phyloP scores from a whole-genome alignment of 2,329 filamentous ascomycete species.

The Arthrinium phaeospermum region DNA sequence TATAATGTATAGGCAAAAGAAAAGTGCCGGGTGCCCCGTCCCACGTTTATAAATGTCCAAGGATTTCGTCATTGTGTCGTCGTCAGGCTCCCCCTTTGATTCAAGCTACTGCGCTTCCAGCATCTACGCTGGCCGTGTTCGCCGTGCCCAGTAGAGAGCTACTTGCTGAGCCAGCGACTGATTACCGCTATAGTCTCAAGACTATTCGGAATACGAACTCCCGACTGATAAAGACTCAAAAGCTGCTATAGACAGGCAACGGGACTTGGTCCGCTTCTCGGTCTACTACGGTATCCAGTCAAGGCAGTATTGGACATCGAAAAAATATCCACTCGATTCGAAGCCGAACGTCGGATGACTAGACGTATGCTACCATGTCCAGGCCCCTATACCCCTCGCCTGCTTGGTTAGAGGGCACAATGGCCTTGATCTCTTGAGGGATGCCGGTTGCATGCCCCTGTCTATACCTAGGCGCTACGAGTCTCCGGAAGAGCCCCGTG shows the following conservation, averaged over 20 bases:
- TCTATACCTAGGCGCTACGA: neutral
- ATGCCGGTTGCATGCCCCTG: neutral
- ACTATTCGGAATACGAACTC: neutral
- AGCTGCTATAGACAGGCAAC: neutral
- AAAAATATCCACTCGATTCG: neutral
- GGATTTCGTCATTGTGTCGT: constrained; percentile 9
- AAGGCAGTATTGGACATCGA: neutral
- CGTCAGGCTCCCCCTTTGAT: neutral
- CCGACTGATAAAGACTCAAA: neutral
- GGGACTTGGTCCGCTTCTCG: neutral
- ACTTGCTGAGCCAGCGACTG: neutral
- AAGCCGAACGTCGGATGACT: neutral
- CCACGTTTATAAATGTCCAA: neutral
- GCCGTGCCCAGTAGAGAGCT: neutral
- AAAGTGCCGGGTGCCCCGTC: neutral
- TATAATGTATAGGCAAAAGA: constrained; percentile 12
- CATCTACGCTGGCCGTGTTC: neutral
- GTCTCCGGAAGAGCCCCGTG: neutral
- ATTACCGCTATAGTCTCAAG: neutral
- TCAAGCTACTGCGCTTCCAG: neutral
- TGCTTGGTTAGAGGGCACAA: no score
- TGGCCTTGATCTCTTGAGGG: neutral
- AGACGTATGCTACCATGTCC: neutral
- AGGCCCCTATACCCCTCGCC: neutral
- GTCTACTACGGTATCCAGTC: neutral